Conservation (phyloP, 768 basidiomycete species). For the Lepiota venenata region DNA sequence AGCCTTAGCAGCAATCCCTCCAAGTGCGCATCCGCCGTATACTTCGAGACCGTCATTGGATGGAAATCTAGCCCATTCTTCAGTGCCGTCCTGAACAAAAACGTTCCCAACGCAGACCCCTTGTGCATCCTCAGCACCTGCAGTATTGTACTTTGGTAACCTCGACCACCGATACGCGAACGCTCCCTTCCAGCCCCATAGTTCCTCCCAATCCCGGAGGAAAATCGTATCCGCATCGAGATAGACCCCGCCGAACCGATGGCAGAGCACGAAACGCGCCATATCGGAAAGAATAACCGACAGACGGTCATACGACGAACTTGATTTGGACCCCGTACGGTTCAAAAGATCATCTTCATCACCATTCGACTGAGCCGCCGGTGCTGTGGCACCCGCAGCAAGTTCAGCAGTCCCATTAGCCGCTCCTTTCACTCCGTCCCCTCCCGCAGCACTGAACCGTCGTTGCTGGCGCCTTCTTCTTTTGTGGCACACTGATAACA, state of each 20-base stretch:
- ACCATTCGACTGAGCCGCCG: not conserved
- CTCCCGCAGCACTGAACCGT: constrained; percentile 6
- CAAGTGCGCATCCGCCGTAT: constrained; percentile 78
- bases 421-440: constrained; percentile 42
- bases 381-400: constrained; percentile 16
- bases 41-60: constrained; percentile 86
- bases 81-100: constrained; percentile 89
- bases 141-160: constrained; percentile 90
- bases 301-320: constrained; percentile 83
- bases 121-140: constrained; percentile 88
- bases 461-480: constrained; percentile 27
- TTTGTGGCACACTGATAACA: constrained; percentile 56
- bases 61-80: constrained; percentile 94
- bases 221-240: constrained; percentile 93
- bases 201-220: constrained; percentile 93
- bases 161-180: constrained; percentile 97
- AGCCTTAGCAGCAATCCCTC: constrained; percentile 75
- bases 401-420: constrained; percentile 48
- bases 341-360: constrained; percentile 58
- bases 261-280: constrained; percentile 93
- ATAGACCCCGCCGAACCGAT: constrained; percentile 92
- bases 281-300: constrained; percentile 94
- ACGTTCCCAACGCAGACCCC: constrained; percentile 82
- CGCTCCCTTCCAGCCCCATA: constrained; percentile 93
- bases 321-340: constrained; percentile 86